Evolutionary conservation across 345 rosid genomes (phyloP), one percentile per base, ranked within the genome.

Genomic region (Citropsis articulata): DNA sequence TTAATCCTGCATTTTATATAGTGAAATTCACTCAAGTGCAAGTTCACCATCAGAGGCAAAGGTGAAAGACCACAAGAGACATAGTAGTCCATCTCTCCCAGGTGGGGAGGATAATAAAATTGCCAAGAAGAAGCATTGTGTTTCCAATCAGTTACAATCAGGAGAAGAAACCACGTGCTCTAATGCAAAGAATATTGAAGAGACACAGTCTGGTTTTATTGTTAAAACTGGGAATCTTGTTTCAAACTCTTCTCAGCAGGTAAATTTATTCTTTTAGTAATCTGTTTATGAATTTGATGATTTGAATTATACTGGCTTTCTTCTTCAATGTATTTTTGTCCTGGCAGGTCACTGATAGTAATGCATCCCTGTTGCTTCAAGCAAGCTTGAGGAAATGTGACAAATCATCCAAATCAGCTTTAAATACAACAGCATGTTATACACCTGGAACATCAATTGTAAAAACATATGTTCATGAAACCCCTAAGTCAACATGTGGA

Each of bases 401-500:
- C 21, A 85, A 82, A 64, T 81, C 82, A 72, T 75, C 85, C 60
- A 85, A 84, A 75, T 79, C 87, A 74, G 66, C 79, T 70, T 73
- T 81, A 72, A 76, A 82, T 33, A n/a, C 62, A 65, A 71, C 78
- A 73, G 89, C 86, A 61, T 91, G 85, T 85, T 75, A 31, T 63
- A 93, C 99, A 33, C 99, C 98, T 73, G 90, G 86, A 83, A 81
- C 94, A 78, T 83, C 85, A 14, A 50, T 76, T 76, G 53, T 85
- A 67, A 90, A 84, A 82, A 78, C 91, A 76, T 30, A 77, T 71
- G 76, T 72, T 72, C 73, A 70, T 66, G 83, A 77, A 72, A 94
- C 97, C 67, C 97, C 98, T 28, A 89, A 86, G 79, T 93, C 98
- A 67, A 79, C 84, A 77, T 82, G 88, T 79, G 94, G 99, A 84